These are phyloP conservation scores for Colletotrichum viniferum DNA, from an alignment of 2,329 filamentous ascomycete genomes.

Conservation along the genomic window DNA sequence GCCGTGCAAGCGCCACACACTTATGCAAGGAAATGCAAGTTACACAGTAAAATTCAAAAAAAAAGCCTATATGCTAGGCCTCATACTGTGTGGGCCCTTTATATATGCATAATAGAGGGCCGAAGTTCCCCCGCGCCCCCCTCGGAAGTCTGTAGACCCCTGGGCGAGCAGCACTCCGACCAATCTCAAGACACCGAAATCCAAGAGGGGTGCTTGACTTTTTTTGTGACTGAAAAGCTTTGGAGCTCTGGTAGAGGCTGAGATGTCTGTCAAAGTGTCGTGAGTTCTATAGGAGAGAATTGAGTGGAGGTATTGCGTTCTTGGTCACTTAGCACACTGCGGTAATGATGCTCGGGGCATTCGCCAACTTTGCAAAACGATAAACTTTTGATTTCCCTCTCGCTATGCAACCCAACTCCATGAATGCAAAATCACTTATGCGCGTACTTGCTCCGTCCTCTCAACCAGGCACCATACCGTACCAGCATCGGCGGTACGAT, in stretches of 20 bases:
- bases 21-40: too few species aligned
- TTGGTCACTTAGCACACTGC: background rate
- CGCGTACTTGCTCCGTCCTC: background rate
- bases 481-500: background rate
- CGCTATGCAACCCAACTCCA: background rate
- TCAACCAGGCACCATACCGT: background rate
- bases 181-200: too few species aligned
- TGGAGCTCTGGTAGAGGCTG: rapidly evolving
- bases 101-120: too few species aligned
- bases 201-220: background rate
- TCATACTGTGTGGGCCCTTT: too few species aligned
- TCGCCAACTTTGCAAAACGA: background rate
- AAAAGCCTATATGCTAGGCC: too few species aligned
- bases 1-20: too few species aligned
- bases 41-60: too few species aligned
- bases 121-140: too few species aligned
- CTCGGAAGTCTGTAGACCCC: too few species aligned
- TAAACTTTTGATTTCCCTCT: background rate
- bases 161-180: too few species aligned
- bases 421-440: background rate
- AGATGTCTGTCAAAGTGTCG: rapidly evolving
- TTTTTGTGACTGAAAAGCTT: background rate
- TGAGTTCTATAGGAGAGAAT: rapidly evolving
- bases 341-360: background rate
- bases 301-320: background rate